Evolutionary conservation across 2,329 filamentous ascomycete genomes (phyloP).

Genomic region (Sclerotinia trifoliorum): DNA sequence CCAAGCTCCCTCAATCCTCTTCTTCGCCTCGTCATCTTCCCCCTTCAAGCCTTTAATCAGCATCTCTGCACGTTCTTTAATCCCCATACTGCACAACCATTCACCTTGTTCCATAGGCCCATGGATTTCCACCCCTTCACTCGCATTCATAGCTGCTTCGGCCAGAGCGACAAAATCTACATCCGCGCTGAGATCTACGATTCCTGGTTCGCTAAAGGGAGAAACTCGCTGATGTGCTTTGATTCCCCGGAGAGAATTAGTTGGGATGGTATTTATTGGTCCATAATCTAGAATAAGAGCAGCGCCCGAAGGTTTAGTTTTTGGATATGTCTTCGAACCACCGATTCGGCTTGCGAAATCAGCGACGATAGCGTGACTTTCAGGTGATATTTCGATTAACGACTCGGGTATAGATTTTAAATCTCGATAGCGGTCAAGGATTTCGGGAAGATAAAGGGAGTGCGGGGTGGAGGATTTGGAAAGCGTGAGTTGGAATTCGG

Average conservation of each 20-base stretch:
- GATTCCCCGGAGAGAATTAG: conserved; percentile 90
- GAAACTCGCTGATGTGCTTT: conserved; percentile 71
- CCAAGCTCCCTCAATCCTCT: conserved; percentile 71
- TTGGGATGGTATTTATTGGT: conserved; percentile 71
- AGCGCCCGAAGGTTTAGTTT: conserved; percentile 69
- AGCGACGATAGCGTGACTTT: conserved; percentile 73
- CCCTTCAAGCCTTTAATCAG: conserved; percentile 52
- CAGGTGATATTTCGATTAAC: conserved; percentile 86
- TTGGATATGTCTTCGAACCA: conserved; percentile 56
- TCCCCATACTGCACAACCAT: conserved; percentile 80
- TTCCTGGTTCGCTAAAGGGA: conserved; percentile 75
- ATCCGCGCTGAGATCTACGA: conserved; percentile 86
- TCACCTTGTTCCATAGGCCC: conserved; percentile 83
- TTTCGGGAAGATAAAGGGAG: conserved; percentile 79
- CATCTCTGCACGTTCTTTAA: conserved; percentile 71
- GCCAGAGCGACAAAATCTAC: conserved; percentile 90
- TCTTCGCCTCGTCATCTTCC: conserved; percentile 49
- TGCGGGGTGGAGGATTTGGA: conserved; percentile 76
- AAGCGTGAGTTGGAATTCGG: conserved; percentile 86
- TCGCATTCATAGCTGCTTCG: conserved; percentile 74
- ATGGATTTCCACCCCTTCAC: conserved; percentile 82
- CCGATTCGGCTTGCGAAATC: conserved; percentile 87
- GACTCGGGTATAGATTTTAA: conserved; percentile 67
- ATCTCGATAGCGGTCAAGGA: conserved; percentile 73
- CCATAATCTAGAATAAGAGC: conserved; percentile 97